Percentiles rank a stretch among this genome's conserved stretches.
Evolutionary conservation across 345 rosid species (phyloP).

Genomic region (Geranium rotundifolium): DNA sequence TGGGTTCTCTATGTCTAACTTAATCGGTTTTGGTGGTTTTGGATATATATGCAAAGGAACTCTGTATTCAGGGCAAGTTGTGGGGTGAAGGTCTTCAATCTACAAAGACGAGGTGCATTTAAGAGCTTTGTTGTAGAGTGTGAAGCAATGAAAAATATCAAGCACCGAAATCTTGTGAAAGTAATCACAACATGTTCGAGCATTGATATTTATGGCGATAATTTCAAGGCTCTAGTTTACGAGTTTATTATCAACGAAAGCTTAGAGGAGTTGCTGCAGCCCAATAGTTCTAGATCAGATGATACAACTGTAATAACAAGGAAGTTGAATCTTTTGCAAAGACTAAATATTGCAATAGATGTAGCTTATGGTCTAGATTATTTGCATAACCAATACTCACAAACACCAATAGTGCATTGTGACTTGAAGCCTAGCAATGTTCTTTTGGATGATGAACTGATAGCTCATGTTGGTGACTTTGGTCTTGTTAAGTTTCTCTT

Average conservation of each 20-base stretch:
- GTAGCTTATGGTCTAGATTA: conserved; percentile 7
- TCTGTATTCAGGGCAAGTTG: neutral
- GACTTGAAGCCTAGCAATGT: conserved; percentile 6
- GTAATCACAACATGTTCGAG: neutral
- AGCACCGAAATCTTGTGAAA: conserved; percentile 9
- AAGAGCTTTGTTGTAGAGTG: conserved; percentile 8
- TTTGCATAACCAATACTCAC: conserved; percentile 3
- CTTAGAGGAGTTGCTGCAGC: conserved; percentile 12
- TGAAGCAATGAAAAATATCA: conserved; percentile 2
- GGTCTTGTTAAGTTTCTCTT: conserved; percentile 2
- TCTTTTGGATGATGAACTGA: conserved; percentile 8
- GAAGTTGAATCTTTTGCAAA: neutral
- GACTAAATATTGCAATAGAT: conserved; percentile 8
- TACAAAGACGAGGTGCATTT: conserved; percentile 10
- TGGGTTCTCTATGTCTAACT: conserved; percentile 14
- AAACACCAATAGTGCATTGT: neutral
- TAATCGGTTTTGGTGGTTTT: conserved; percentile 18
- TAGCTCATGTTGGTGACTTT: conserved; percentile 9
- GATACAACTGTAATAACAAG: neutral
- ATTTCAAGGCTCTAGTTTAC: conserved; percentile 10
- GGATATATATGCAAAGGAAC: conserved; percentile 19
- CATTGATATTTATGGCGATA: conserved; percentile 1
- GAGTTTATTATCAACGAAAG: conserved; percentile 11
- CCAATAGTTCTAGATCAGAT: neutral
- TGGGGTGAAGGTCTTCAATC: conserved; percentile 21